These are phyloP conservation scores for Fusarium protoensiforme DNA, from an alignment of 2,329 filamentous ascomycete genomes.

Conservation along the genomic window DNA sequence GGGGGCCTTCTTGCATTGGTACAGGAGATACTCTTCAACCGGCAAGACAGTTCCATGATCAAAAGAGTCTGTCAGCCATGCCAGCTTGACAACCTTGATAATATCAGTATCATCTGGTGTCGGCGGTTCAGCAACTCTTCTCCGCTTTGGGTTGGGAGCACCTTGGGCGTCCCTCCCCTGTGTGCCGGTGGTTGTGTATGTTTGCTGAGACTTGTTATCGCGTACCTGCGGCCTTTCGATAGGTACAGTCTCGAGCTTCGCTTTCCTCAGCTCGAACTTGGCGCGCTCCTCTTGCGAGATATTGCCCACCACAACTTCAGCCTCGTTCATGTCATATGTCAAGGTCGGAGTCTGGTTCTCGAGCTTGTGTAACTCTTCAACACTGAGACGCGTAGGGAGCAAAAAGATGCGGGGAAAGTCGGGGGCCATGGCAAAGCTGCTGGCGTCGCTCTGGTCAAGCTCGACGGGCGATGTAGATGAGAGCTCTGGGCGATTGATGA, in stretches of 20 bases:
- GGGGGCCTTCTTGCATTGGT: conserved; percentile 57
- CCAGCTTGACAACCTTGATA: conserved; percentile 66
- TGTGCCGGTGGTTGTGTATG: not conserved
- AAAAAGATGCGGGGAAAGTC: conserved; percentile 76
- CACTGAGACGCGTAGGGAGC: conserved; percentile 74
- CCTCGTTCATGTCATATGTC: conserved; percentile 78
- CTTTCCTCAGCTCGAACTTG: conserved; percentile 78
- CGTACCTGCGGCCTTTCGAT: conserved; percentile 9
- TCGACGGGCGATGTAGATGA: not conserved
- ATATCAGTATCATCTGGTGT: conserved; percentile 25
- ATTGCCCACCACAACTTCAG: conserved; percentile 79
- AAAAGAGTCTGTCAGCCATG: conserved; percentile 68
- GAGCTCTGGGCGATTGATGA: not conserved
- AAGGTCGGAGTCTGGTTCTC: conserved; percentile 73
- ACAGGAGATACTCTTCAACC: conserved; percentile 63
- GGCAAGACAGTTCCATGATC: conserved; percentile 58
- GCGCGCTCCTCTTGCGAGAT: conserved; percentile 77
- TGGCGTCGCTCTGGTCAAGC: not conserved
- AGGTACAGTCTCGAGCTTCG: conserved; percentile 68
- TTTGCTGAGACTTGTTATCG: not conserved
- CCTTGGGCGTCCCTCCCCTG: conserved; percentile 1
- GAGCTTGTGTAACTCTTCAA: conserved; percentile 70
- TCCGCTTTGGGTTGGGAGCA: conserved; percentile 29
- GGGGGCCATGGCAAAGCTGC: conserved; percentile 37
- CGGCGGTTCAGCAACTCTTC: conserved; percentile 14